phyloP scores from a whole-genome alignment of 2,329 filamentous ascomycete species.

The Magnaporthiopsis incrustans region DNA sequence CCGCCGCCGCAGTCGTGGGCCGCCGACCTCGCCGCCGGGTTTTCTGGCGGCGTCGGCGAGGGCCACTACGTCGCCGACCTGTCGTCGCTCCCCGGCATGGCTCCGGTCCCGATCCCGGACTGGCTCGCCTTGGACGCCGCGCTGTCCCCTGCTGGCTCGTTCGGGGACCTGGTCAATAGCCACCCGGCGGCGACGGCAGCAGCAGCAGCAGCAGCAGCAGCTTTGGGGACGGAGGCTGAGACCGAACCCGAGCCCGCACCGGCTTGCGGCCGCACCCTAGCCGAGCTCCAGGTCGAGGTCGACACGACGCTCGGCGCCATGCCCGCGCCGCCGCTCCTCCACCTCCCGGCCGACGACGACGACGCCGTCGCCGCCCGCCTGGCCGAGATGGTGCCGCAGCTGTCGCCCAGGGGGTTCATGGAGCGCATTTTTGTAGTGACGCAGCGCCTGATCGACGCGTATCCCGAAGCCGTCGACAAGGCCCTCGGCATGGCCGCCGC shows the following conservation, averaged over 20 bases:
- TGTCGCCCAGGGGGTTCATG: not conserved
- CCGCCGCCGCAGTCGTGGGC: not conserved
- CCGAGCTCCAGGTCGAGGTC: slow-evolving; percentile 17
- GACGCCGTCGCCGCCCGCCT: slow-evolving; percentile 11
- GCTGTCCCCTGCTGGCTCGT: not conserved
- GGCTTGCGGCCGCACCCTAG: slow-evolving; percentile 15
- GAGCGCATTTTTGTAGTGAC: slow-evolving; percentile 19
- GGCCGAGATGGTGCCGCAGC: not conserved
- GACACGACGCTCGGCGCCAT: slow-evolving; percentile 19
- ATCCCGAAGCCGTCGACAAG: slow-evolving; percentile 21
- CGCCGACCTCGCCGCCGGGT: too few relatives aligned
- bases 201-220: not conserved
- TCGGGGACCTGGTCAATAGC: not conserved
- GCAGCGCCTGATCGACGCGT: slow-evolving; percentile 27
- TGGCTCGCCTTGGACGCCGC: not conserved
- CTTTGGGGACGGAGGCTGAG: not conserved
- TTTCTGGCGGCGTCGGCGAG: too few relatives aligned
- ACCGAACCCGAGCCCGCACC: not conserved
- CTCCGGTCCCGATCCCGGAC: not conserved
- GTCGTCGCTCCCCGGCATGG: not conserved
- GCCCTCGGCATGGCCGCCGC: slow-evolving; percentile 7
- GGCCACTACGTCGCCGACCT: not conserved
- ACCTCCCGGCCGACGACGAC: slow-evolving; percentile 17
- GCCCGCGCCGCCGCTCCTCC: slow-evolving; percentile 14
- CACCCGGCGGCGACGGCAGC: too few relatives aligned